Base-by-base conservation (phyloP, 2,329 filamentous ascomycete genomes). In the Aureobasidium pullulans region DNA sequence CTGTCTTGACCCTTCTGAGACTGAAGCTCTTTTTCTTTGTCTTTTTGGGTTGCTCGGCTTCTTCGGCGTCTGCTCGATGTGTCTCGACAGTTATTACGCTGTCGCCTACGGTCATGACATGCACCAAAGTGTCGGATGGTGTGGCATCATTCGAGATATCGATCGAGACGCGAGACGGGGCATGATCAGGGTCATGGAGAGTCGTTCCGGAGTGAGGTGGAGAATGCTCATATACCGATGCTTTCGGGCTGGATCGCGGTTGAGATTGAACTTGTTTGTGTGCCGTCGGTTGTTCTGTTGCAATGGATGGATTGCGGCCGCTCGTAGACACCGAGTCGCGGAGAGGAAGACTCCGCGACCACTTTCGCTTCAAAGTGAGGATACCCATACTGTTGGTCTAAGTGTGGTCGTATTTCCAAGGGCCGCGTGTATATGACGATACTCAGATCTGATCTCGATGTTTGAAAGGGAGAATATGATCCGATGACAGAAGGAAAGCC, bases 31-130 rank as follows among this genome's bases (percentile, higher is more conserved):
- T 43, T 40, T 40, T 56, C 11, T 23, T 34, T 16, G 11, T n/a
- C 16, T 31, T 32, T 2, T 28, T 42, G 15, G 52, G 13, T 36
- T 28, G 39, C 11, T 44, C 52, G 6, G 6, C 1, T 6, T 23
- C 2, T 10, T 44, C 39, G 8, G 6, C 11, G 3, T 44, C 39
- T 11, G 23, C 16, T 29, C 23, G 28, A 1, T 56, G 52, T 11
- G 52, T 47, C 19, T 46, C 40, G 32, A 57, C 42, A 7, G 53
- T 57, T 16, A 57, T 47, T 15, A 57, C 23, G 13, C 53, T 57
- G 28, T 57, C 53, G 15, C 53, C 53, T 23, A 56, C 31, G 3
- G 52, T 56, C 39, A 56, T 23, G 29, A 56, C 37, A 7, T 54
- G 50, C 1, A 54, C 40, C 23, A 44, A 5, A 6, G 39, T 40